Percentiles rank a stretch among this genome's conserved stretches.
phyloP scores from a whole-genome alignment of 768 basidiomycete species.

The Panellus pusillus region DNA sequence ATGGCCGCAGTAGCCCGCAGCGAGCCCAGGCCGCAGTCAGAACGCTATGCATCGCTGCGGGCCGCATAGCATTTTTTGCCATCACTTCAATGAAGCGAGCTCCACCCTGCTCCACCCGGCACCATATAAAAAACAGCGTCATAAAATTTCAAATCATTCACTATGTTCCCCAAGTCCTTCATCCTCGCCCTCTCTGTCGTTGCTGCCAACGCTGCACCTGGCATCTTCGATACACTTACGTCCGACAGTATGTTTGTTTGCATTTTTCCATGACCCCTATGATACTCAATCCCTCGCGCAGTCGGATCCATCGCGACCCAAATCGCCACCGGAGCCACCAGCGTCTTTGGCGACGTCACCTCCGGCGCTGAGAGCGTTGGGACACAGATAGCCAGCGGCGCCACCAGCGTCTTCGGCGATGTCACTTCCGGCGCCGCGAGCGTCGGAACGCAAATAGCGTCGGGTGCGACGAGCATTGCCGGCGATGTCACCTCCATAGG shows the following conservation, averaged over 20 bases:
- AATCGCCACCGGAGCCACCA: constrained; percentile 23
- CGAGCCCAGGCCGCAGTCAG: too few relatives aligned
- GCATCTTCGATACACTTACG: constrained; percentile 39
- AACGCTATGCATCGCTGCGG: too few relatives aligned
- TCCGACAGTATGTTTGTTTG: constrained; percentile 31
- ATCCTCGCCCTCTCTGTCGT: constrained; percentile 35
- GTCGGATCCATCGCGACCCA: constrained; percentile 37
- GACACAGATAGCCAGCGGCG: constrained; percentile 1
- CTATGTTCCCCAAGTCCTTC: constrained; percentile 40
- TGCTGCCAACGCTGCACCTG: constrained; percentile 36
- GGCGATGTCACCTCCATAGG: constrained; percentile 26
- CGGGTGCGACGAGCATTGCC: constrained; percentile 21
- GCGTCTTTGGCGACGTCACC: too few relatives aligned
- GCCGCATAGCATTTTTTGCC: too few relatives aligned
- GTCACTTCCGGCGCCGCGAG: not conserved
- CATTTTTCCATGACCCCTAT: constrained; percentile 22
- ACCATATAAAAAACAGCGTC: not conserved
- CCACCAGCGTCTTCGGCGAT: too few relatives aligned
- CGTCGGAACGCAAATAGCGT: constrained; percentile 7
- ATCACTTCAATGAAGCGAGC: not conserved
- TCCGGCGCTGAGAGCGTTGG: constrained; percentile 1
- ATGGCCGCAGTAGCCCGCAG: too few relatives aligned
- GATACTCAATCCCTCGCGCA: too few relatives aligned
- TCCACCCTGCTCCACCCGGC: not conserved
- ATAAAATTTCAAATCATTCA: constrained; percentile 20